Evolutionary conservation across 2,329 filamentous ascomycete genomes (phyloP).

Genomic region (Aschersonia sp.): DNA sequence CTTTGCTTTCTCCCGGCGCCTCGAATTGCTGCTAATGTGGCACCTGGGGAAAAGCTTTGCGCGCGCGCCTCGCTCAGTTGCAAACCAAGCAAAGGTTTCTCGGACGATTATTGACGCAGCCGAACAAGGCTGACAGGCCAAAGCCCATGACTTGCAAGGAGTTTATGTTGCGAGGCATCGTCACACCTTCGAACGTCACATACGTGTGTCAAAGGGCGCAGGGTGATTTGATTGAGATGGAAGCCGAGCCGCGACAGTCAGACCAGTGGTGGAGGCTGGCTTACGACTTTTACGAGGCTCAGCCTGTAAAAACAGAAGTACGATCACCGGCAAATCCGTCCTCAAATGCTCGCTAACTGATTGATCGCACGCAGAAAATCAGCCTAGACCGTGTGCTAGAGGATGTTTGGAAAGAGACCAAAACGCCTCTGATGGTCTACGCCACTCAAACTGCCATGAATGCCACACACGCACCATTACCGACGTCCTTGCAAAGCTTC

Average conservation of each 20-base stretch:
- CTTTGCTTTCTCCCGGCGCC: no score
- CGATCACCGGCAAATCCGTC: constrained; percentile 28
- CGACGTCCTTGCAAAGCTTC: constrained; percentile 28
- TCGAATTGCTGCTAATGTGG: not conserved
- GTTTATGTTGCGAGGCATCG: constrained; percentile 37
- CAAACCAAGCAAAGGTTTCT: constrained; percentile 21
- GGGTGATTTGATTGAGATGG: constrained; percentile 26
- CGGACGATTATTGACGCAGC: constrained; percentile 22
- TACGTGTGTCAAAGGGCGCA: constrained; percentile 34
- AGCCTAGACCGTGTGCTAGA: constrained; percentile 28
- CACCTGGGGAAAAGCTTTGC: constrained; percentile 10
- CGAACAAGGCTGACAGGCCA: constrained; percentile 20
- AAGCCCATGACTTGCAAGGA: constrained; percentile 26
- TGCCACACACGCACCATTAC: constrained; percentile 18
- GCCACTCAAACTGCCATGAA: constrained; percentile 34
- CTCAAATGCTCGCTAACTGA: constrained; percentile 28
- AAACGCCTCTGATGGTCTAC: constrained; percentile 34
- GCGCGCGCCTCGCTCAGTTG: constrained; percentile 16
- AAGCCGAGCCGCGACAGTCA: constrained; percentile 12
- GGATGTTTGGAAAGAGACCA: constrained; percentile 32
- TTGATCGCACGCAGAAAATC: constrained; percentile 24
- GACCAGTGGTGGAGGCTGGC: constrained; percentile 45
- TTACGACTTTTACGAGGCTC: constrained; percentile 21
- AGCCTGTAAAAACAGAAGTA: constrained; percentile 36
- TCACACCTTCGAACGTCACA: constrained; percentile 27